Evolutionary conservation across 2,329 filamentous ascomycete species (phyloP).

Genomic region (Dothistroma septosporum): DNA sequence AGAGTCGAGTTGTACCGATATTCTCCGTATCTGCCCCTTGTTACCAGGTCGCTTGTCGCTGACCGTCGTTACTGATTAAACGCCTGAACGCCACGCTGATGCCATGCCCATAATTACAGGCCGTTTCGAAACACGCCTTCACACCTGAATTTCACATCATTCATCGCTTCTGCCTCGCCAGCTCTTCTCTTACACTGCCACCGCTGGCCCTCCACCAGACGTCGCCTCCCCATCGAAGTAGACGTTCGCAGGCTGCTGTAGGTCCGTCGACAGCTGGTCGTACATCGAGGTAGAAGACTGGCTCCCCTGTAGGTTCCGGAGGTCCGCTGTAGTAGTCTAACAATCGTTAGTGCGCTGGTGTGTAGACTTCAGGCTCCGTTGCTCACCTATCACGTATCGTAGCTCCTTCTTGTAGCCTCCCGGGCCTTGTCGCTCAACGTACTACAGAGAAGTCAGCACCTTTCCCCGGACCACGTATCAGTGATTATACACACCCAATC

Average conservation of each 20-base stretch:
- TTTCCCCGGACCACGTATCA: background rate
- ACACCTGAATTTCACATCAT: background rate
- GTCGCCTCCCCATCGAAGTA: slow-evolving; percentile 86
- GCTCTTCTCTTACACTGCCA: slow-evolving; percentile 55
- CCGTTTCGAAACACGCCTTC: background rate
- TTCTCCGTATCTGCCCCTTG: background rate
- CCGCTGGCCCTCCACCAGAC: slow-evolving; percentile 89
- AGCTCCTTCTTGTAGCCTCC: slow-evolving; percentile 70
- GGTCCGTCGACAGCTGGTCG: slow-evolving; percentile 82
- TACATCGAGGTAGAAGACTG: slow-evolving; percentile 94
- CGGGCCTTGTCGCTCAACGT: slow-evolving; percentile 66
- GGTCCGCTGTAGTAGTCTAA: slow-evolving; percentile 64
- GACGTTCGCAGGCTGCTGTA: slow-evolving; percentile 71
- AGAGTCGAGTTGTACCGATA: slow-evolving; percentile 1
- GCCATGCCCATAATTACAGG: slow-evolving; percentile 1
- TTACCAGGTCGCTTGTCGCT: background rate
- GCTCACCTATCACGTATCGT: slow-evolving; percentile 79
- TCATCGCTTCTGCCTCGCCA: slow-evolving; percentile 29
- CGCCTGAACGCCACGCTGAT: slow-evolving; percentile 1
- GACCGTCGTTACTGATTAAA: background rate
- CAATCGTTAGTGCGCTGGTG: background rate
- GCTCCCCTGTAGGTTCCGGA: slow-evolving; percentile 78
- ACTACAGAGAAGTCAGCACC: slow-evolving; percentile 37
- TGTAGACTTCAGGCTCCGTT: background rate
- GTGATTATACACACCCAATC: slow-evolving; percentile 61